phyloP scores from a whole-genome alignment of 2,329 filamentous ascomycete genomes.

The Didymellaceae sp. region DNA sequence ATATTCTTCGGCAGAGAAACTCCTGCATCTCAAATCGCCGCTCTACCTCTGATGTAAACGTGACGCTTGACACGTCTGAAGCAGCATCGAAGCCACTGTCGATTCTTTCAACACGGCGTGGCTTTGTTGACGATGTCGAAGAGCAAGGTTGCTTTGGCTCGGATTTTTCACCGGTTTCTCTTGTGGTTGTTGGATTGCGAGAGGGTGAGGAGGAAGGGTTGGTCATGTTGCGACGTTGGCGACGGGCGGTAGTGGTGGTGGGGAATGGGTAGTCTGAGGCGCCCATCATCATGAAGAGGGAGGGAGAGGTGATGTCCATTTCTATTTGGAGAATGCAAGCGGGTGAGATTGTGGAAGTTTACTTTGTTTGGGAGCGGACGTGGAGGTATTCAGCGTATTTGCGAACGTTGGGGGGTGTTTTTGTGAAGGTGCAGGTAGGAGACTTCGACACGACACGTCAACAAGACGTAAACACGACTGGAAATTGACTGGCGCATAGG shows the following conservation, averaged over 20 bases:
- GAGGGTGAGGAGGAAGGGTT: no score
- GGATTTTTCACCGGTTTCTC: background rate
- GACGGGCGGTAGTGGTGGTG: background rate
- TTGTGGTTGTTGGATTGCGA: no score
- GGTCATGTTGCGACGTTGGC: background rate
- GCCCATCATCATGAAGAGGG: constrained; percentile 7
- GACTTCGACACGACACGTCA: no score
- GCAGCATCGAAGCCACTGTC: constrained; percentile 5
- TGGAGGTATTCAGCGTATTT: no score
- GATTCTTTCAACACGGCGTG: background rate
- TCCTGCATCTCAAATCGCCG: background rate
- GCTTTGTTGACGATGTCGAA: background rate
- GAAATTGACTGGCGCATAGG: background rate
- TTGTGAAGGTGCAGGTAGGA: no score
- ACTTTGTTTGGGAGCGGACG: no score
- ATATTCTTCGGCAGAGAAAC: no score
- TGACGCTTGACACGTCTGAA: constrained; percentile 4
- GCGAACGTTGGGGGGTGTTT: no score
- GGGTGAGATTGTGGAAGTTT: no score
- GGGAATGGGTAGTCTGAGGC: constrained; percentile 4
- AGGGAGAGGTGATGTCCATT: background rate
- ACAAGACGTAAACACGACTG: no score
- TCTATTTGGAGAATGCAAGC: background rate
- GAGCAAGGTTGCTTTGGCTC: background rate
- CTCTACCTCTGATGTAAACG: constrained; percentile 9